These are phyloP conservation scores for Vachellia pachyceras DNA, from an alignment of 306 rosid species.

Conservation along the genomic window DNA sequence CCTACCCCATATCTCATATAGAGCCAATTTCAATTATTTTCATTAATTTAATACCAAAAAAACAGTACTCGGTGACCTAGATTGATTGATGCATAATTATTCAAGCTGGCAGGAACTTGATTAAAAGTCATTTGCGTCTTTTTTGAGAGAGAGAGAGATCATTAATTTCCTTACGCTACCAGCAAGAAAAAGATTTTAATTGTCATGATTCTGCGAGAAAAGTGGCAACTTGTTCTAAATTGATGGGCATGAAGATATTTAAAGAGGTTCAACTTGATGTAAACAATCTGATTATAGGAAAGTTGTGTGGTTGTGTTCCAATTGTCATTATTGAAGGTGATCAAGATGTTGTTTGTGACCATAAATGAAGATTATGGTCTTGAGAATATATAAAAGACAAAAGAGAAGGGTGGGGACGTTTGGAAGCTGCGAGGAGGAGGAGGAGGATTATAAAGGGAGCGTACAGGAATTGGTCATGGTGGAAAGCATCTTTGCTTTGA, in stretches of 20 bases:
- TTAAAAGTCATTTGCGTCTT: background rate
- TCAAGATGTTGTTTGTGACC: conserved; percentile 1
- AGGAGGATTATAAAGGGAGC: conserved; percentile 27
- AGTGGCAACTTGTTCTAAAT: conserved; percentile 31
- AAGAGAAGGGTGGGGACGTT: background rate
- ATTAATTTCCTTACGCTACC: background rate
- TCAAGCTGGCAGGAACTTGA: background rate
- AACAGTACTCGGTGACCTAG: background rate
- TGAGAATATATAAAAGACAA: conserved; percentile 1
- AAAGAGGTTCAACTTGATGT: conserved; percentile 31
- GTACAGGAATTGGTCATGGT: conserved; percentile 19
- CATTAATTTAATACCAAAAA: background rate
- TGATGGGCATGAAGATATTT: conserved; percentile 17
- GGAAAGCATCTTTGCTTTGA: background rate
- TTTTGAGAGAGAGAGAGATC: background rate
- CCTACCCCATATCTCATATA: background rate
- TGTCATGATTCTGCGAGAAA: conserved; percentile 1
- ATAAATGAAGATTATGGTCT: background rate
- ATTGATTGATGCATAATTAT: conserved; percentile 20
- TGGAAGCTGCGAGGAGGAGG: conserved; percentile 17
- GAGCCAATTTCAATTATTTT: background rate
- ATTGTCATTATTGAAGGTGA: background rate
- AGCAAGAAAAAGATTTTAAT: conserved; percentile 1
- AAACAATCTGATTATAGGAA: conserved; percentile 3
- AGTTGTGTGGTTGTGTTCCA: background rate